phyloP scores from a whole-genome alignment of 805 yeast species.

The Nadsonia fulvescens region DNA sequence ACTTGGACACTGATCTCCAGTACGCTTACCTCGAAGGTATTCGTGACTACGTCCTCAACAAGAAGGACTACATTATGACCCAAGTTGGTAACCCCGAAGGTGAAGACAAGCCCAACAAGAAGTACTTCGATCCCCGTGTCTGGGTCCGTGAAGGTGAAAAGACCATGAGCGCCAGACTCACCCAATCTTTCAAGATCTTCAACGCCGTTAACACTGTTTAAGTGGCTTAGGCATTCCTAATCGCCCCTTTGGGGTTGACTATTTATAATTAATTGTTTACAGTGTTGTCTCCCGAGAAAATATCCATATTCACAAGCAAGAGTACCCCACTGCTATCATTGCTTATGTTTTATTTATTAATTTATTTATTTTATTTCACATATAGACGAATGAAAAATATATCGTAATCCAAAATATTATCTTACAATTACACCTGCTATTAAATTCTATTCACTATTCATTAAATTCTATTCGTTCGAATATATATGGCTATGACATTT shows the following conservation, averaged over 20 bases:
- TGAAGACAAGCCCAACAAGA: slow-evolving; percentile 98
- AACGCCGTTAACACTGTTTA: slow-evolving; percentile 22
- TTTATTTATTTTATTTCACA: no score
- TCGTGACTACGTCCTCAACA: slow-evolving; percentile 88
- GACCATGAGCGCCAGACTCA: slow-evolving; percentile 81
- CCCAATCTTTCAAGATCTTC: slow-evolving; percentile 74
- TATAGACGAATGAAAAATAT: no score
- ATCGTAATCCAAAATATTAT: no score
- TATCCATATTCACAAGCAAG: slow-evolving; percentile 3
- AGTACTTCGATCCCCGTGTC: slow-evolving; percentile 99
- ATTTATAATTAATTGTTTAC: slow-evolving; percentile 1
- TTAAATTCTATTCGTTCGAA: no score
- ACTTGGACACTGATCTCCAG: slow-evolving; percentile 98
- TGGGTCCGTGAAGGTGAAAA: slow-evolving; percentile 99
- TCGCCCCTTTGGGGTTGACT: no score
- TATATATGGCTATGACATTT: no score
- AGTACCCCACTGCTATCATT: neutral
- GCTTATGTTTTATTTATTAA: neutral
- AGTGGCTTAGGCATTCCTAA: slow-evolving; percentile 17
- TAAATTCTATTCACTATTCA: no score
- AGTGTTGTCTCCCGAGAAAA: neutral
- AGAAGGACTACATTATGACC: slow-evolving; percentile 81
- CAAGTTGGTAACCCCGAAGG: slow-evolving; percentile 99
- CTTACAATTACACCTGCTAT: no score
- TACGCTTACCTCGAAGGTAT: slow-evolving; percentile 93